phyloP scores from a whole-genome alignment of 2,329 filamentous ascomycete species.

The Paradendryphiella salina region DNA sequence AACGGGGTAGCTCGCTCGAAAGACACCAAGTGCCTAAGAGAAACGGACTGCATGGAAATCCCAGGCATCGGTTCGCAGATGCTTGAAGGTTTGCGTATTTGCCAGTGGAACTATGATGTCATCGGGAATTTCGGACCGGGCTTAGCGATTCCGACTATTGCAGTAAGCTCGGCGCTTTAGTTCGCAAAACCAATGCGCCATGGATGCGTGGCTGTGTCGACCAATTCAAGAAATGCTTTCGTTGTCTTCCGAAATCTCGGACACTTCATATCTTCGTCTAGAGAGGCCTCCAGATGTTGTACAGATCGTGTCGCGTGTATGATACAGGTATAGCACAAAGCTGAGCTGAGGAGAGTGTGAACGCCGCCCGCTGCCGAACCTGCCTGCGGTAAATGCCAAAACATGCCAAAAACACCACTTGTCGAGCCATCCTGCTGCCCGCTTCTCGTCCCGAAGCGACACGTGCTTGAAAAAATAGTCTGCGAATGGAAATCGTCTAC shows the following conservation, averaged over 20 bases:
- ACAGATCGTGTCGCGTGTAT: slow-evolving; percentile 37
- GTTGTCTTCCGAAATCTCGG: slow-evolving; percentile 6
- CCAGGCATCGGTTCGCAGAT: not conserved
- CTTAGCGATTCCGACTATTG: slow-evolving; percentile 2
- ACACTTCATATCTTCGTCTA: slow-evolving; percentile 18
- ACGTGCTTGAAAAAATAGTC: slow-evolving; percentile 19
- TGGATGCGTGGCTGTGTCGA: not conserved
- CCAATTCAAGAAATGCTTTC: slow-evolving; percentile 3
- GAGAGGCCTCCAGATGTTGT: slow-evolving; percentile 33
- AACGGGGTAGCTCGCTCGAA: not conserved
- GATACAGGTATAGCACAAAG: slow-evolving; percentile 43
- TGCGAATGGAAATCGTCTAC: slow-evolving; percentile 21
- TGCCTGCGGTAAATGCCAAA: slow-evolving; percentile 38
- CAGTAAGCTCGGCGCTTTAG: slow-evolving; percentile 1
- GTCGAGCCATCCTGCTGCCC: slow-evolving; percentile 19
- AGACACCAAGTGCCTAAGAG: not conserved
- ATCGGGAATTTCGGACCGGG: slow-evolving; percentile 1
- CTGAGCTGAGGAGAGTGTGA: slow-evolving; percentile 45
- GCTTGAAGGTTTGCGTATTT: not conserved
- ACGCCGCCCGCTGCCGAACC: slow-evolving; percentile 39
- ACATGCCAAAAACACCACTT: slow-evolving; percentile 27
- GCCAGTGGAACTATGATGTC: slow-evolving; percentile 10
- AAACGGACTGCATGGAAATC: not conserved
- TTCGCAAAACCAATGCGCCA: not conserved
- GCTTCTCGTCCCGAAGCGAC: slow-evolving; percentile 19